These are phyloP conservation scores for Nicotiana attenuata DNA, from an alignment of 257 asterid species.

Conservation along the genomic window DNA sequence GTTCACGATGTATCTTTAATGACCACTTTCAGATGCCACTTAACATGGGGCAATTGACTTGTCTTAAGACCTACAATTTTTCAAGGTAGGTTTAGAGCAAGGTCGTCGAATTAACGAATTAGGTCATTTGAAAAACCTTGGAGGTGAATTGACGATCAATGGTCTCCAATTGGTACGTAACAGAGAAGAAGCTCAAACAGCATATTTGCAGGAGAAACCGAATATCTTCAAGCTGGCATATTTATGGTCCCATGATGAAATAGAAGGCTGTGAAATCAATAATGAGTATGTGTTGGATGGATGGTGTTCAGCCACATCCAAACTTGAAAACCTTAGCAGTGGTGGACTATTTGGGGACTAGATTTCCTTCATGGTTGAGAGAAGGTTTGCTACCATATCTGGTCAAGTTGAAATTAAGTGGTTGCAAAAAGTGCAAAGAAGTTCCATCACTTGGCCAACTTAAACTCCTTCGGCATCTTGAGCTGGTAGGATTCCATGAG, in stretches of 20 bases:
- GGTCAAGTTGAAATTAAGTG: background rate
- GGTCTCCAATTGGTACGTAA: too few relatives aligned
- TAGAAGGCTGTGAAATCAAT: background rate
- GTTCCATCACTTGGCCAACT: conserved; percentile 25
- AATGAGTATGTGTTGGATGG: conserved; percentile 17
- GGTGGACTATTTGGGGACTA: background rate
- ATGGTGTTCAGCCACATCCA: conserved; percentile 19
- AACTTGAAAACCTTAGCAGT: conserved; percentile 16
- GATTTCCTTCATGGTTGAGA: conserved; percentile 19
- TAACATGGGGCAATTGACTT: too few relatives aligned
- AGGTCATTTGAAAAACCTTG: too few relatives aligned
- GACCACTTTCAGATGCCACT: too few relatives aligned
- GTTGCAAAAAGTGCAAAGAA: conserved; percentile 8
- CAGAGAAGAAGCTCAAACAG: too few relatives aligned
- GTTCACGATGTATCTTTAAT: too few relatives aligned
- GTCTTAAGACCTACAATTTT: too few relatives aligned
- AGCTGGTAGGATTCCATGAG: background rate
- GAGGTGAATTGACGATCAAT: too few relatives aligned
- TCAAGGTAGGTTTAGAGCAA: too few relatives aligned
- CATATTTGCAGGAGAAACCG: too few relatives aligned
- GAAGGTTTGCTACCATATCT: background rate
- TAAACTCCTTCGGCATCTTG: conserved; percentile 8
- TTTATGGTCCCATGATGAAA: background rate
- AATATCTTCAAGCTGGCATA: background rate
- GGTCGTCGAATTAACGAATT: too few relatives aligned